Percentiles rank a stretch among this genome's conserved stretches.
Evolutionary conservation across 1,284 basidiomycete genomes (phyloP).

Genomic region (Pyrrhoderma noxium): DNA sequence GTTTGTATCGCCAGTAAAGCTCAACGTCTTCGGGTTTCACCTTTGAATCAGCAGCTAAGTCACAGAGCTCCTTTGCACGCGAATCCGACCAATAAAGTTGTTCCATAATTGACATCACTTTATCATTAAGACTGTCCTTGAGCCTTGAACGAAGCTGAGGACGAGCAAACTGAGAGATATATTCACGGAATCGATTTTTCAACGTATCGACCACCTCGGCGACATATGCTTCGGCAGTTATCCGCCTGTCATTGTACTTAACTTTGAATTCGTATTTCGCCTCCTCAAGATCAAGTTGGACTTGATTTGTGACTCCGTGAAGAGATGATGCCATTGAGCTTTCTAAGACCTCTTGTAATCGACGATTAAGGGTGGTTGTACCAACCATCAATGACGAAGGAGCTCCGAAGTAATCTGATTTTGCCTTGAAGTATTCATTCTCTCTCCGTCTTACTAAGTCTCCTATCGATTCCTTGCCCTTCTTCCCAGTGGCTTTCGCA

Average conservation of each 20-base stretch:
- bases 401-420: constrained; percentile 70
- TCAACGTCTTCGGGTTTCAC: constrained; percentile 77
- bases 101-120: constrained; percentile 94
- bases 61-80: constrained; percentile 68
- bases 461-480: constrained; percentile 38
- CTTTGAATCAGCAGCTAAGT: constrained; percentile 65
- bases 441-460: constrained; percentile 65
- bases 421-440: constrained; percentile 70
- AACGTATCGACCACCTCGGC: constrained; percentile 94
- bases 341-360: constrained; percentile 95
- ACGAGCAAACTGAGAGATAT: constrained; percentile 81
- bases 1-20: constrained; percentile 92
- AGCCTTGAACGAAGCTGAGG: constrained; percentile 84
- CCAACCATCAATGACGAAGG: constrained; percentile 77
- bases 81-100: constrained; percentile 93
- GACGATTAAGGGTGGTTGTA: constrained; percentile 80
- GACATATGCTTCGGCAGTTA: constrained; percentile 94
- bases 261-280: constrained; percentile 99
- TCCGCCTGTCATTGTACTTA: constrained; percentile 95
- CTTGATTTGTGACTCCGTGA: constrained; percentile 93
- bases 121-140: constrained; percentile 90
- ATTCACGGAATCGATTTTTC: constrained; percentile 87
- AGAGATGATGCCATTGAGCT: constrained; percentile 95
- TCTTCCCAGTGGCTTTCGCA: constrained; percentile 62
- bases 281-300: constrained; percentile 95